A percentile compares a stretch with the other conserved stretches of the same genome.
Evolutionary conservation across 1,284 basidiomycete species (phyloP).

Genomic region (Ceratobasidium sp.): DNA sequence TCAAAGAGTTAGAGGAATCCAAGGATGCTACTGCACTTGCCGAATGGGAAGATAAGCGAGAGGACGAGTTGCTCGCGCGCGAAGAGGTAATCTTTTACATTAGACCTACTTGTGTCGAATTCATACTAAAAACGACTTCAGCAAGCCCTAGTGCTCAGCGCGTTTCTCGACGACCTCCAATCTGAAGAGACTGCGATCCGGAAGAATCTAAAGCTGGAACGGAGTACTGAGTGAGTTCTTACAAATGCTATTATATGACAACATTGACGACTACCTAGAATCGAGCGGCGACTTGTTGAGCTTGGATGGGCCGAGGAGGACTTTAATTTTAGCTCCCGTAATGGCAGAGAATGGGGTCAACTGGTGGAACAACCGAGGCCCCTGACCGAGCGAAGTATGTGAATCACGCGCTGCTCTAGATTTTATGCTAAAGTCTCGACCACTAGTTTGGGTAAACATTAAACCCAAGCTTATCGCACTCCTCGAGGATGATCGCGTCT

Average conservation of each 20-base stretch:
- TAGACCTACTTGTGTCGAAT: no score
- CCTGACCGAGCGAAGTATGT: conserved; percentile 45
- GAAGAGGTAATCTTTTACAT: no score
- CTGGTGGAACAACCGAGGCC: conserved; percentile 32
- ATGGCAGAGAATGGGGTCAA: conserved; percentile 24
- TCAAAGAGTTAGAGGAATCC: not conserved
- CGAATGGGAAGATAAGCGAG: not conserved
- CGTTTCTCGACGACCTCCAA: conserved; percentile 22
- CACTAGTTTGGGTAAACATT: conserved; percentile 40
- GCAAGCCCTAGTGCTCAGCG: not conserved
- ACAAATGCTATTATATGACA: not conserved
- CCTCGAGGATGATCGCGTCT: conserved; percentile 24
- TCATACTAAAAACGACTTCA: not conserved
- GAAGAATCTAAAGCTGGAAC: not conserved
- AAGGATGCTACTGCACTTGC: not conserved
- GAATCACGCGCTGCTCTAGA: no score
- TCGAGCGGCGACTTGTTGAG: conserved; percentile 34
- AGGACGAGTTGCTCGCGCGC: conserved; percentile 3
- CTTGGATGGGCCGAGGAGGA: conserved; percentile 45
- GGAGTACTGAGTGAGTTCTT: not conserved
- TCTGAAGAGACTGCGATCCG: not conserved
- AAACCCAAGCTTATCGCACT: conserved; percentile 40
- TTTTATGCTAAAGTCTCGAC: not conserved
- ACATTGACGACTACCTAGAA: not conserved
- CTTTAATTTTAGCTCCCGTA: not conserved